Evolutionary conservation across 257 asterid genomes (phyloP).

Genomic region (Nicotiana tomentosiformis): DNA sequence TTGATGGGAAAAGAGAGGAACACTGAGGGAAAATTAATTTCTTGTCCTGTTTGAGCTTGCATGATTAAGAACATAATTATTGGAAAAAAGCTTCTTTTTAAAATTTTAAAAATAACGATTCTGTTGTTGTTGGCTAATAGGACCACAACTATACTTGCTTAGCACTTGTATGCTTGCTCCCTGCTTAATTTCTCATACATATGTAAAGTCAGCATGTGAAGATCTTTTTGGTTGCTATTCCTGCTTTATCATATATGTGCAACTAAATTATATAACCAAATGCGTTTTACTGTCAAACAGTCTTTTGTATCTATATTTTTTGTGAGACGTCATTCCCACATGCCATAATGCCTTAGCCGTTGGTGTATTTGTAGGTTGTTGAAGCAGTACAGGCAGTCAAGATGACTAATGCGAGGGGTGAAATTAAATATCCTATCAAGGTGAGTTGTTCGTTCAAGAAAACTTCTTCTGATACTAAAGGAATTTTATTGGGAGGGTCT

Average conservation of each 20-base stretch:
- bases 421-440: constrained; percentile 83
- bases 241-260: not conserved
- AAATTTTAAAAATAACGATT: not conserved
- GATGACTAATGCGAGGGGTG: constrained; percentile 87
- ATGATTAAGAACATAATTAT: not conserved
- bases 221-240: not conserved
- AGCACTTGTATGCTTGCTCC: not conserved
- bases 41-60: not conserved
- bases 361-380: constrained; percentile 45
- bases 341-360: not conserved
- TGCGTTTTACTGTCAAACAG: not conserved
- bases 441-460: constrained; percentile 23
- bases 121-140: not conserved
- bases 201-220: not conserved
- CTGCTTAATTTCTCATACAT: not conserved
- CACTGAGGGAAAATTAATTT: not conserved
- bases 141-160: not conserved
- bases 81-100: not conserved
- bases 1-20: not conserved
- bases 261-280: not conserved
- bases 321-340: not conserved
- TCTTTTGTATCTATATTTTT: not conserved
- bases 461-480: not conserved
- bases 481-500: not conserved
- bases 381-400: constrained; percentile 85